Base-by-base conservation (phyloP, 441 rosid genomes). In the Erodium chrysanthum region DNA sequence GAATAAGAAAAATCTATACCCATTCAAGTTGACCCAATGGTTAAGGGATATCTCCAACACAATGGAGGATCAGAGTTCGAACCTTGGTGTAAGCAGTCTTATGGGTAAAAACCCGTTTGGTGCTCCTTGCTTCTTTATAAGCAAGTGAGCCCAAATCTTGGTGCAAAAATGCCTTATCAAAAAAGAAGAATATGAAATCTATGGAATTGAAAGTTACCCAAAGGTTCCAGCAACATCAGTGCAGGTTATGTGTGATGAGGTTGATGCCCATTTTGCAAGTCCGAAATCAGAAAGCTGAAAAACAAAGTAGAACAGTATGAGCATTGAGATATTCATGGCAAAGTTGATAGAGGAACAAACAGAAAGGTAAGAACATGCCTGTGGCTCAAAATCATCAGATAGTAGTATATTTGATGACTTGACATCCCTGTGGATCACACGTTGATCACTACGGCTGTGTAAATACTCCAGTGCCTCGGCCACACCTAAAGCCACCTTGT, bases 251-350 rank as follows among this genome's bases (percentile, higher is more conserved):
- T 78, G 78, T 22, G 88, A 77, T 44, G 86, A 78, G 29, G 88
- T 72, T 71, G 78, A 68, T 48, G 90, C 85, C 84, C 83, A 71
- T 75, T 83, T 78, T 37, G 98, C 92, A 14, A 92, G 83, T 75
- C 98, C 98, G 63, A 92, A 92, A 90, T 92, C 98, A 66, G 94
- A 87, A 8, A 92, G 82, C 98, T 92, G 86, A 79, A 17, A 70
- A 31, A 31, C 77, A 75, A 66, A 63, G 64, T 23, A 71, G 35
- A 18, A n/a, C 59, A 18, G 21, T 14, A 17, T 20, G 59, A 61
- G 48, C 61, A 40, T 11, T 23, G 15, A 63, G 33, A 63, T 15
- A 68, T 67, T 61, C 21, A 42, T 4, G 12, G 71, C 64, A 77
- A 70, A 7, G 11, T 37, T 9, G 10, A 21, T 15, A 72, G 25